Conservation (phyloP, 1,284 basidiomycete genomes). For the Leccinum idahoense region DNA sequence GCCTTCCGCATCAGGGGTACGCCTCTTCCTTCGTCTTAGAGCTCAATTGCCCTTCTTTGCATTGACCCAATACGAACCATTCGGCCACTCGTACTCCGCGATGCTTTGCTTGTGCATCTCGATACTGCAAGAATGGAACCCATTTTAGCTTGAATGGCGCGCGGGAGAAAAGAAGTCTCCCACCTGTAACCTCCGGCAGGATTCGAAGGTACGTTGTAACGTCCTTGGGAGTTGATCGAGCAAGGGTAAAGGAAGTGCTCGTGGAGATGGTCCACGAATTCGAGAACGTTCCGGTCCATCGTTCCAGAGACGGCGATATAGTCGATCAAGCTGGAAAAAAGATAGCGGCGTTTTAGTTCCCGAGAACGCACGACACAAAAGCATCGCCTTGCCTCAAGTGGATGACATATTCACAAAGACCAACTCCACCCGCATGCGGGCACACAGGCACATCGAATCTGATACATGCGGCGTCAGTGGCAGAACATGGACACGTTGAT, state of each 20-base stretch:
- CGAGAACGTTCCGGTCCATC: conserved; percentile 92
- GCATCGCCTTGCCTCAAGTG: conserved; percentile 54
- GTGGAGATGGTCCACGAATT: conserved; percentile 86
- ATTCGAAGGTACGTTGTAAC: conserved; percentile 77
- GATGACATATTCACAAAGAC: conserved; percentile 91
- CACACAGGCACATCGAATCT: conserved; percentile 85
- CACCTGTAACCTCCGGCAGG: conserved; percentile 71
- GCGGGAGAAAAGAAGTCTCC: conserved; percentile 21
- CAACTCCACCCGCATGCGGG: conserved; percentile 94
- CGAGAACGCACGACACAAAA: conserved; percentile 8
- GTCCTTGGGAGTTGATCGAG: conserved; percentile 79
- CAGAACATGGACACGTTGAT: conserved; percentile 1
- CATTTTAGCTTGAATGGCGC: neutral
- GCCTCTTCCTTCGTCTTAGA: neutral
- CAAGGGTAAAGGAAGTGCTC: conserved; percentile 90
- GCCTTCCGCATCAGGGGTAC: neutral
- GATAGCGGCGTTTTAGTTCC: neutral
- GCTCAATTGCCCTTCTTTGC: conserved; percentile 11
- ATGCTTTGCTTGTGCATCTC: conserved; percentile 73
- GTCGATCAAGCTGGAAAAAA: conserved; percentile 73
- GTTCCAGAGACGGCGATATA: conserved; percentile 88
- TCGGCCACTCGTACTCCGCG: conserved; percentile 70
- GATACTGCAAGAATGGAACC: conserved; percentile 43
- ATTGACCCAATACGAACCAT: conserved; percentile 65
- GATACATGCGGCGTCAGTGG: conserved; percentile 13